Evolutionary conservation across 2,329 filamentous ascomycete genomes (phyloP).

Genomic region (Myriosclerotinia duriaeana): DNA sequence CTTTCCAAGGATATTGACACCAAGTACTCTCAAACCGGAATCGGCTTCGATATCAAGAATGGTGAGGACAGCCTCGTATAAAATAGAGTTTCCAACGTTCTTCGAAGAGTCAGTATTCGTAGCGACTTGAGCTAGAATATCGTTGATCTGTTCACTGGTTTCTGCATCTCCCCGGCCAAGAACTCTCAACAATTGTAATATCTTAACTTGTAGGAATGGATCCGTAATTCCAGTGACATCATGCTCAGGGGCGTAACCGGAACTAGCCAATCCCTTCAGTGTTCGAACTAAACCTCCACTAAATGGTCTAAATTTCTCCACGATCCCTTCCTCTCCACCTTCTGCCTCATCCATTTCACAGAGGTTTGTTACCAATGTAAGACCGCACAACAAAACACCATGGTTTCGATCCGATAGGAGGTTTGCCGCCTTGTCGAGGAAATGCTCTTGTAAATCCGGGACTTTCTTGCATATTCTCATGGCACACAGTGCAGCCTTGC

Average conservation of each 20-base stretch:
- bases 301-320: slow-evolving; percentile 86
- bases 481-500: slow-evolving; percentile 96
- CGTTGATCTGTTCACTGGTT: slow-evolving; percentile 96
- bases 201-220: slow-evolving; percentile 96
- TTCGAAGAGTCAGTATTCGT: slow-evolving; percentile 98
- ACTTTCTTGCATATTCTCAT: slow-evolving; percentile 99
- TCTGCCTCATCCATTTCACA: slow-evolving; percentile 95
- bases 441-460: slow-evolving; percentile 94
- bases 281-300: slow-evolving; percentile 86
- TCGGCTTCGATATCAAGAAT: slow-evolving; percentile 98
- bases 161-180: slow-evolving; percentile 81
- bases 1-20: slow-evolving; percentile 97
- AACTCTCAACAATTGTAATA: slow-evolving; percentile 80
- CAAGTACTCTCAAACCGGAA: slow-evolving; percentile 87
- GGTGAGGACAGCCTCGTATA: slow-evolving; percentile 95
- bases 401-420: slow-evolving; percentile 92
- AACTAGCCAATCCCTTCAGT: slow-evolving; percentile 87
- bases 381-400: slow-evolving; percentile 86
- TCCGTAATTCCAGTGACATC: slow-evolving; percentile 98
- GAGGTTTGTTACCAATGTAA: slow-evolving; percentile 86
- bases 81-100: slow-evolving; percentile 96
- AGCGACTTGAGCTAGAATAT: slow-evolving; percentile 94
- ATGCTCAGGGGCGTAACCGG: slow-evolving; percentile 95
- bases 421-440: slow-evolving; percentile 87
- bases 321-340: slow-evolving; percentile 82